These are phyloP conservation scores for Leccinum aurantiacum DNA, from an alignment of 768 basidiomycete species.

Conservation along the genomic window DNA sequence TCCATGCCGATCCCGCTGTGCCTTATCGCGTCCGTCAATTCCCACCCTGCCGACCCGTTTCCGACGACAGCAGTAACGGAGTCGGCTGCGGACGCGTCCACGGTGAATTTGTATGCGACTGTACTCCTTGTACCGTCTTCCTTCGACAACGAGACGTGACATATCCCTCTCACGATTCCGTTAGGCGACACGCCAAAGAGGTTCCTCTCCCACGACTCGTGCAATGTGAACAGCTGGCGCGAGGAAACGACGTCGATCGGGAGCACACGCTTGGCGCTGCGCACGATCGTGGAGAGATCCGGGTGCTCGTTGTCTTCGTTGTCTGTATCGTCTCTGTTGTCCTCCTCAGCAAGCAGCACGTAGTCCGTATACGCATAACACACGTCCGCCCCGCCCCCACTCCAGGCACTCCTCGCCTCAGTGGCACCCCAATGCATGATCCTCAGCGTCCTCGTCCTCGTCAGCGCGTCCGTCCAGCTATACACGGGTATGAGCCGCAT, in stretches of 20 bases:
- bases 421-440: slow-evolving; percentile 13
- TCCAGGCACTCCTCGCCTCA: too few relatives aligned
- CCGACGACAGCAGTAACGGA: slow-evolving; percentile 8
- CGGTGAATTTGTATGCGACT: slow-evolving; percentile 12
- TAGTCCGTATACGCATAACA: slow-evolving; percentile 17
- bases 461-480: slow-evolving; percentile 7
- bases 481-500: slow-evolving; percentile 13
- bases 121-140: background rate
- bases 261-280: slow-evolving; percentile 3
- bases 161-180: slow-evolving; percentile 16
- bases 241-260: slow-evolving; percentile 5
- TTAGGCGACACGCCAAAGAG: slow-evolving; percentile 4
- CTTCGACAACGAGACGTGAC: background rate
- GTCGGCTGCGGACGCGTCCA: slow-evolving; percentile 16
- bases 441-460: slow-evolving; percentile 16
- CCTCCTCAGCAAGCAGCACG: background rate
- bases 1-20: slow-evolving; percentile 2
- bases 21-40: background rate
- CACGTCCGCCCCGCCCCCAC: too few relatives aligned
- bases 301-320: background rate
- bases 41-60: slow-evolving; percentile 11
- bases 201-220: background rate
- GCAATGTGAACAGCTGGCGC: slow-evolving; percentile 13
- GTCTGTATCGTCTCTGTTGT: background rate
- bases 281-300: slow-evolving; percentile 6